phyloP scores from a whole-genome alignment of 768 basidiomycete genomes.

The Mycena leptocephala region DNA sequence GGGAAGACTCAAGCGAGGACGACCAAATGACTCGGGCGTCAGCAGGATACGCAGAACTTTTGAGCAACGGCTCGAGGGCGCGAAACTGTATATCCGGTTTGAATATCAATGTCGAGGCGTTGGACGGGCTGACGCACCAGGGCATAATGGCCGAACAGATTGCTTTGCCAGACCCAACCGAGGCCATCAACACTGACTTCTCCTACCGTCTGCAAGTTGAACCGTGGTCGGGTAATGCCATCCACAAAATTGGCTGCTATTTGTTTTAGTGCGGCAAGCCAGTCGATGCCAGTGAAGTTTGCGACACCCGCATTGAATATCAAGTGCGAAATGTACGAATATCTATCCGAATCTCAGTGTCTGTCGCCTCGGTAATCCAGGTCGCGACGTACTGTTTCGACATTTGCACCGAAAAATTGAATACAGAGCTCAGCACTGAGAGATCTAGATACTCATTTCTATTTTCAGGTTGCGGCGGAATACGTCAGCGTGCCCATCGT shows the following conservation, averaged over 20 bases:
- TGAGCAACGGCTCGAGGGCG: constrained; percentile 68
- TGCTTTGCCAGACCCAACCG: constrained; percentile 90
- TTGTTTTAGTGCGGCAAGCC: constrained; percentile 62
- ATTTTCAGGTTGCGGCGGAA: constrained; percentile 76
- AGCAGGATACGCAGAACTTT: constrained; percentile 57
- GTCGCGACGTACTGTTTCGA: constrained; percentile 63
- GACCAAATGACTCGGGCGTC: constrained; percentile 84
- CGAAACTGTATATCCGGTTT: constrained; percentile 67
- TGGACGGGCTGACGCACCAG: constrained; percentile 65
- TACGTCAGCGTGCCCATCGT: constrained; percentile 68
- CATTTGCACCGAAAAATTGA: constrained; percentile 74
- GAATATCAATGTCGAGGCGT: not conserved
- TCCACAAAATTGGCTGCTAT: constrained; percentile 61
- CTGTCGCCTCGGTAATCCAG: not conserved
- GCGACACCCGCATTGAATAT: constrained; percentile 87
- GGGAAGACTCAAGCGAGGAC: constrained; percentile 78
- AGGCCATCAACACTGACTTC: constrained; percentile 78
- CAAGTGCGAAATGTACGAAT: constrained; percentile 86
- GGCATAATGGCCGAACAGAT: constrained; percentile 86
- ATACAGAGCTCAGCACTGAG: constrained; percentile 70
- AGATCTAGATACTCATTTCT: constrained; percentile 79
- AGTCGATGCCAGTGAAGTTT: constrained; percentile 70
- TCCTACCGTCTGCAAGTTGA: constrained; percentile 71
- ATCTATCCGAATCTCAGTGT: constrained; percentile 58
- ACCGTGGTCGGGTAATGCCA: constrained; percentile 70